phyloP scores from a whole-genome alignment of 2,329 filamentous ascomycete genomes.

The Talaromyces islandicus region DNA sequence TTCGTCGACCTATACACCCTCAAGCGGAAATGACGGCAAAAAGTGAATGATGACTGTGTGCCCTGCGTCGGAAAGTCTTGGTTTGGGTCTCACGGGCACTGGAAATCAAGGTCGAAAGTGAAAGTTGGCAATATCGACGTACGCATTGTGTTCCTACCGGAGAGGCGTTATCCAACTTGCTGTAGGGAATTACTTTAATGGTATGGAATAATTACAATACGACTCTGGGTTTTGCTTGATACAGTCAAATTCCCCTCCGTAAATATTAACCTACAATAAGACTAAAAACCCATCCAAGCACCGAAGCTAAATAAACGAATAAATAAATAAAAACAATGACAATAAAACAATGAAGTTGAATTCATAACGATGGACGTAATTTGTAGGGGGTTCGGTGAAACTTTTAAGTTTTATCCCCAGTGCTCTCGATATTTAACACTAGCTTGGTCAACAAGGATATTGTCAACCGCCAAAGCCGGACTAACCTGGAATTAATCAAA shows the following conservation, averaged over 20 bases:
- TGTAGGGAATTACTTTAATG: neutral
- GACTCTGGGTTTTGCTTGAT: neutral
- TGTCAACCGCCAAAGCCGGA: too few species aligned
- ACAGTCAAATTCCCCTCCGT: neutral
- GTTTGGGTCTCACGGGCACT: neutral
- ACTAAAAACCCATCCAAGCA: too few species aligned
- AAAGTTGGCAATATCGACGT: neutral
- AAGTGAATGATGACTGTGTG: conserved; percentile 14
- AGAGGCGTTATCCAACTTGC: neutral
- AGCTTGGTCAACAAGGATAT: too few species aligned
- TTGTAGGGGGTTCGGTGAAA: too few species aligned
- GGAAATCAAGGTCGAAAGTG: neutral
- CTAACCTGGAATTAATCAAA: too few species aligned
- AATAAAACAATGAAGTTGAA: too few species aligned
- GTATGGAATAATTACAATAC: neutral
- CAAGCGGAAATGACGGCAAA: conserved; percentile 40
- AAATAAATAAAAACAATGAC: too few species aligned
- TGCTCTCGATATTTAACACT: too few species aligned
- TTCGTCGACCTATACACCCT: conserved; percentile 54
- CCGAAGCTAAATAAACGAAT: too few species aligned
- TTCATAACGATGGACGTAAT: too few species aligned
- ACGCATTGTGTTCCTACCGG: neutral
- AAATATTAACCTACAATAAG: too few species aligned
- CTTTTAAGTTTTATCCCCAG: too few species aligned
- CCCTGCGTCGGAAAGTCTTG: neutral